phyloP scores from a whole-genome alignment of 176 grass and related monocot genomes.

The Oryza brachyantha region DNA sequence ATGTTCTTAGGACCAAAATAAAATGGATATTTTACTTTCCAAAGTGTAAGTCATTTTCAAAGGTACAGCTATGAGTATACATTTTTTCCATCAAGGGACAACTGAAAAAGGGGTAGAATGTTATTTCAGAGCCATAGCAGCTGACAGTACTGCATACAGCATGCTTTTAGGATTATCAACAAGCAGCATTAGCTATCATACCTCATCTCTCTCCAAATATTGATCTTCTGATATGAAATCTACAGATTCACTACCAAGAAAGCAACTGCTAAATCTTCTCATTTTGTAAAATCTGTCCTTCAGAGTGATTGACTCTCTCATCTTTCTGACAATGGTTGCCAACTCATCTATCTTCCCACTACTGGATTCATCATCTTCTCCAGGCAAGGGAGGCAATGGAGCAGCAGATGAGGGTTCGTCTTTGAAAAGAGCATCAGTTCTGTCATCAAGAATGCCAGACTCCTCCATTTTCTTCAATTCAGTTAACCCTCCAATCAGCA shows the following conservation, averaged over 20 bases:
- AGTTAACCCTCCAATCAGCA: conserved; percentile 64
- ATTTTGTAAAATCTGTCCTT: conserved; percentile 99
- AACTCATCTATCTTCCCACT: conserved; percentile 91
- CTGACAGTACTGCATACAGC: background rate
- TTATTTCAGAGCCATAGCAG: conserved; percentile 1
- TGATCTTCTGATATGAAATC: conserved; percentile 96
- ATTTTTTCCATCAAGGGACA: background rate
- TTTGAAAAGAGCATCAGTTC: conserved; percentile 50
- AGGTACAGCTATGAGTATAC: conserved; percentile 8
- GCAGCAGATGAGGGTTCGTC: conserved; percentile 52
- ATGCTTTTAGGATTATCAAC: background rate
- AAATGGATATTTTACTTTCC: background rate
- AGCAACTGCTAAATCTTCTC: conserved; percentile 92
- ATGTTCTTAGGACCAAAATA: background rate
- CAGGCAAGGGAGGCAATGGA: conserved; percentile 77
- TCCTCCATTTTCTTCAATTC: conserved; percentile 76
- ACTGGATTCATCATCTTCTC: conserved; percentile 91
- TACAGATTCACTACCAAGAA: conserved; percentile 88
- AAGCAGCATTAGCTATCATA: conserved; percentile 16
- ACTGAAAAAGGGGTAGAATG: conserved; percentile 19
- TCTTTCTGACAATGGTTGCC: conserved; percentile 79
- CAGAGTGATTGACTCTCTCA: conserved; percentile 72
- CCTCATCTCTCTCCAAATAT: conserved; percentile 90
- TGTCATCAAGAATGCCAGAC: conserved; percentile 67
- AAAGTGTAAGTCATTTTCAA: conserved; percentile 9